phyloP scores from a whole-genome alignment of 345 rosid species.

The Gossypium rotundifolium region DNA sequence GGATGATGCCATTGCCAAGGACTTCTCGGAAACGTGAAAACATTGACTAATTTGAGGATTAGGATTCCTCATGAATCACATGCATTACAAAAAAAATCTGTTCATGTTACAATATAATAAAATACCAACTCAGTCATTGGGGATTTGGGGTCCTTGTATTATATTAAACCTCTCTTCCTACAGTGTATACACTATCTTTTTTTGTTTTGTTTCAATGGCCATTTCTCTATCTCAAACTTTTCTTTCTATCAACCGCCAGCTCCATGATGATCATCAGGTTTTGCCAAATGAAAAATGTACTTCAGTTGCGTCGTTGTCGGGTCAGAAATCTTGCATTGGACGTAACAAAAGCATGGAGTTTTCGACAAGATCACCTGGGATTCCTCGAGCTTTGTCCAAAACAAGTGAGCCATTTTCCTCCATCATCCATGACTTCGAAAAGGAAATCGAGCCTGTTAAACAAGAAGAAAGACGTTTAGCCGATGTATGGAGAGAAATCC shows the following conservation, averaged over 20 bases:
- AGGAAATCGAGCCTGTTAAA: neutral
- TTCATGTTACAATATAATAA: neutral
- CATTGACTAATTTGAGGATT: neutral
- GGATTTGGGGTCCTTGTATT: neutral
- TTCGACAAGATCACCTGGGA: conserved; percentile 1
- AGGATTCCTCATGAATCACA: neutral
- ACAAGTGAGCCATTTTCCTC: conserved; percentile 34
- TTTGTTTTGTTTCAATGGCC: conserved; percentile 29
- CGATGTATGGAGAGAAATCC: conserved; percentile 63
- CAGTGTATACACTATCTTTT: too few relatives aligned
- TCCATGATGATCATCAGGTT: neutral
- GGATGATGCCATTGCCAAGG: neutral
- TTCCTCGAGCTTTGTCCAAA: conserved; percentile 23
- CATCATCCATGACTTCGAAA: conserved; percentile 28
- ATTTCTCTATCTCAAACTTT: conserved; percentile 25
- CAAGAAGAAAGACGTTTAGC: conserved; percentile 30
- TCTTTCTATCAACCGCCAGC: conserved; percentile 14
- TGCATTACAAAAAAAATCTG: neutral
- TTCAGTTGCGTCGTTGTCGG: conserved; percentile 5
- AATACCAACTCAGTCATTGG: neutral
- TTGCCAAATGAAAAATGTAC: neutral
- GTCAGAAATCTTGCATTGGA: neutral
- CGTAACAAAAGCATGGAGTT: neutral
- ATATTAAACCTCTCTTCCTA: neutral
- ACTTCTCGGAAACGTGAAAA: neutral